These are phyloP conservation scores for Chimonanthus praecox DNA, from an alignment of 164 flowering plant species.

Conservation along the genomic window DNA sequence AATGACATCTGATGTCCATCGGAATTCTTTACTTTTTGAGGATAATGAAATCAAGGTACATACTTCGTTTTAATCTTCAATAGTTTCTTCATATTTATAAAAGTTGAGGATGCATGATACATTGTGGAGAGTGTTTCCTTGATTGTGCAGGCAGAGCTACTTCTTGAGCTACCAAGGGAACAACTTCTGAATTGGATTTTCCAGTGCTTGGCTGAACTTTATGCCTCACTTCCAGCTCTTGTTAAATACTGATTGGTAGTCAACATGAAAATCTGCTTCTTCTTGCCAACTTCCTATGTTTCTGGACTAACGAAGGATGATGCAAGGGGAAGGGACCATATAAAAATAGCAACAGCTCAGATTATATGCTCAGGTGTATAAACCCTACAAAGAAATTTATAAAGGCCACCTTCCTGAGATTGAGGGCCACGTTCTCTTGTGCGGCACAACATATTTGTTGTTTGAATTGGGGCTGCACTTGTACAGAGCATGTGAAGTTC, in stretches of 20 bases:
- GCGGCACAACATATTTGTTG: neutral
- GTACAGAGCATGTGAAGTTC: neutral
- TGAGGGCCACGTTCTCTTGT: neutral
- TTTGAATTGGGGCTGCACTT: neutral
- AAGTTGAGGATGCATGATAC: neutral
- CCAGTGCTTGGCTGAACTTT: constrained; percentile 78
- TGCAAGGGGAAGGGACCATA: neutral
- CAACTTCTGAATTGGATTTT: constrained; percentile 90
- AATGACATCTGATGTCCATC: constrained; percentile 55
- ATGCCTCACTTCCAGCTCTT: constrained; percentile 77
- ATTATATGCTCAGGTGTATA: neutral
- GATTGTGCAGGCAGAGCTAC: constrained; percentile 73
- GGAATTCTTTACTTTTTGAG: constrained; percentile 52
- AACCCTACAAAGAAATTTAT: neutral
- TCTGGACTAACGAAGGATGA: neutral
- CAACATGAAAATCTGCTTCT: neutral
- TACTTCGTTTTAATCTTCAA: neutral
- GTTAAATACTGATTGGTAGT: constrained; percentile 54
- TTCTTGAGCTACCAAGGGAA: constrained; percentile 86
- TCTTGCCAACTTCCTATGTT: neutral
- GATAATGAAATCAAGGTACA: constrained; percentile 73
- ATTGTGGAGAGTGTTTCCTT: constrained; percentile 2
- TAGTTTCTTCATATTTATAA: too few relatives aligned
- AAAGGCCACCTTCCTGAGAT: neutral
- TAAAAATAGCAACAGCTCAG: neutral